Evolutionary conservation across 177 flowering plant genomes (phyloP), one percentile per base, ranked within the genome.

Genomic region (Telopea speciosissima): DNA sequence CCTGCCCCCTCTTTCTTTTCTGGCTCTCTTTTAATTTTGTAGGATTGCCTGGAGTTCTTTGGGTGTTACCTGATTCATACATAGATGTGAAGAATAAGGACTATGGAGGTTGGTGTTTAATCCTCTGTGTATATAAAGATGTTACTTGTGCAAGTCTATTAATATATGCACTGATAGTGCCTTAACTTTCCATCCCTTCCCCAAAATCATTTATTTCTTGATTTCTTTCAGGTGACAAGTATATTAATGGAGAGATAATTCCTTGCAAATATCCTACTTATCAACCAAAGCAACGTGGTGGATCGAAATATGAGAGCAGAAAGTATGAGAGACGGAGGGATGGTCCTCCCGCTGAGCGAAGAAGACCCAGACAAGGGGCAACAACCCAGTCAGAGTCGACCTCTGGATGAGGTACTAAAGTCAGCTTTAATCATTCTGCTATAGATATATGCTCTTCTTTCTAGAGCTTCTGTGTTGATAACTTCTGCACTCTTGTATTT

Each of bases 1-100:
- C n/a, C n/a, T n/a, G n/a, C n/a, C n/a, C n/a, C n/a, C n/a, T n/a
- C n/a, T n/a, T n/a, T 28, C 1, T 28, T 28, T 28, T 28, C 3
- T 1, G 1, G 31, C 40, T 33, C 7, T 19, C 42, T 68, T 49
- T 69, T 67, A 59, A 17, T 24, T 73, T 26, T 76, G 73, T 63
- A 95, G 97, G 98, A 72, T 74, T 96, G 81, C 98, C 99, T 70
- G 99, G 97, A 65, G 99, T 96, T 76, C 89, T 96, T 17, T 96
- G 99, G 99, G 99, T 96, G 45, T 75, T 96, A 78, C 97, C 98
- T 11, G 97, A 94, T 79, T 94, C 97, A 16, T 94, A 92, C 75
- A 87, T 96, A 40, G 99, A 96, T 82, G 98, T 93, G 33, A 96
- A 93, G 71, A 96, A 96, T 68, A 96, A 96, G 79, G 99, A 96